A percentile compares a stretch with the other conserved stretches of the same genome.
Evolutionary conservation across 305 asterid genomes (phyloP).

Genomic region (Plantago rigida): DNA sequence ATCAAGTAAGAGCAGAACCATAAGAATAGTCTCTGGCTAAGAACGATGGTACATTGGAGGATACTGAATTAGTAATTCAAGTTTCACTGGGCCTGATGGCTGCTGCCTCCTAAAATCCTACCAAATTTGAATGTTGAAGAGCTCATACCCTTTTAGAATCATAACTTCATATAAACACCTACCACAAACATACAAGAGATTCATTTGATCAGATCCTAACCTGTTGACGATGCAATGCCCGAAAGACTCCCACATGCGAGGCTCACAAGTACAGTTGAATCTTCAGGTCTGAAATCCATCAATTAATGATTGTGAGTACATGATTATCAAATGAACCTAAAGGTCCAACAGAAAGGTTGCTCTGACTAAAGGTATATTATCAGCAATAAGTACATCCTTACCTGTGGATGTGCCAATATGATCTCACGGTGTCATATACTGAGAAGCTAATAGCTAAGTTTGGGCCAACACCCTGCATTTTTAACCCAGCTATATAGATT

Average conservation of each 20-base stretch:
- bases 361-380: slow-evolving; percentile 3
- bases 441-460: slow-evolving; percentile 80
- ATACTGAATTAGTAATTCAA: no score
- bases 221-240: slow-evolving; percentile 75
- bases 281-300: slow-evolving; percentile 52
- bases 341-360: background rate
- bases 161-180: slow-evolving; percentile 10
- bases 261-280: slow-evolving; percentile 56
- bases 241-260: slow-evolving; percentile 88
- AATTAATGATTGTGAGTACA: slow-evolving; percentile 16
- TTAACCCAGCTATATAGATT: slow-evolving; percentile 23
- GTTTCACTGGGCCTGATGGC: background rate
- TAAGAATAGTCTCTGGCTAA: background rate
- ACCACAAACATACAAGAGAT: slow-evolving; percentile 4
- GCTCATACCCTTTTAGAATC: slow-evolving; percentile 3
- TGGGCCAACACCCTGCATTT: slow-evolving; percentile 75
- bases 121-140: background rate
- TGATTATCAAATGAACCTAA: slow-evolving; percentile 14
- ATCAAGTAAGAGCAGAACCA: slow-evolving; percentile 12
- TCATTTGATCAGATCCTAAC: slow-evolving; percentile 37
- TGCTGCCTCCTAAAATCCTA: background rate
- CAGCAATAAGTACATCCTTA: slow-evolving; percentile 27
- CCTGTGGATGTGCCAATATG: slow-evolving; percentile 64
- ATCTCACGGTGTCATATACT: slow-evolving; percentile 62
- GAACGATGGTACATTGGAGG: no score